Evolutionary conservation across 176 grass and related monocot genomes (phyloP), one percentile per base, ranked within the genome.

Genomic region (Aechmea fasciata): DNA sequence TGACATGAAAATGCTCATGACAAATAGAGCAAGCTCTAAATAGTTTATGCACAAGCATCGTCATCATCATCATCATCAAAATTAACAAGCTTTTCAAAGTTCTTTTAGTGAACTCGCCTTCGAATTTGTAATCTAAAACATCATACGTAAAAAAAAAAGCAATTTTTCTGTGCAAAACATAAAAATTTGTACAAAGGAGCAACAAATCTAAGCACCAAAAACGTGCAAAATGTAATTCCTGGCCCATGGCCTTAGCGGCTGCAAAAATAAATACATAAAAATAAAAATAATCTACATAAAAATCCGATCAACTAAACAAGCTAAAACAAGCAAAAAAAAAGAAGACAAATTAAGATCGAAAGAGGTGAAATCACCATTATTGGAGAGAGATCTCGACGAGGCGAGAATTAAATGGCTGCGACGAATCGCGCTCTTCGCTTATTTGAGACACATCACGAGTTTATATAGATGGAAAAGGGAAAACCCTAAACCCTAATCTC

Each of bases 171-270:
- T 14, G 5, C 10, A 1, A 69, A 28, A 7, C 49, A 55, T 1
- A 71, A 23, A 26, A 52, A 52, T 22, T 26, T 24, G 17, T 33
- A 52, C 22, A 51, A 24, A 72, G 14, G 14, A 72, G 10, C 11
- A 57, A 65, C 26, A 50, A 48, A 48, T 47, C 57, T 19, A 1
- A 53, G 20, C 61, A 59, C 49, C 14, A 11, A 2, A 10, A 19
- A 72, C 13, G n/a, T 24, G 51, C 29, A 41, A 65, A 8, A 13
- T 15, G 49, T 57, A 76, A 69, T 50, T 96, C 91, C 52, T 71
- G 86, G 23, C 91, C 82, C 83, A 90, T 85, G 54, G 91, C 85
- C 87, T 96, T 96, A 52, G 87, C 82, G 23, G 91, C 91, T 91
- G 84, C 77, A 63, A 67, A 49, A 26, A 26, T 26, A 26, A 26